phyloP scores from a whole-genome alignment of 345 rosid genomes.

The Cochlearia excelsa region DNA sequence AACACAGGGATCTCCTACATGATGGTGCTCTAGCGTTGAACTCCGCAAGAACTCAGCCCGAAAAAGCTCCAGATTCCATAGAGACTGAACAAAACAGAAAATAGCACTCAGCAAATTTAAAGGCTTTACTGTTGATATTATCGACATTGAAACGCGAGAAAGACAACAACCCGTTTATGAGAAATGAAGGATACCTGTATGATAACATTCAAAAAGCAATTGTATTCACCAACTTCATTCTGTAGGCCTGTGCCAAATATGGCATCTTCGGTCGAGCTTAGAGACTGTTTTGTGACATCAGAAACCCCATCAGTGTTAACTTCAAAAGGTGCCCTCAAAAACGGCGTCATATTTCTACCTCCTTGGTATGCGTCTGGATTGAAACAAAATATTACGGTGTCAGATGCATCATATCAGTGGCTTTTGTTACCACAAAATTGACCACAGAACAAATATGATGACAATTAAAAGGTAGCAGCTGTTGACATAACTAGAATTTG shows the following conservation, averaged over 20 bases:
- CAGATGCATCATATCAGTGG: constrained; percentile 15
- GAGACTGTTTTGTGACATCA: constrained; percentile 36
- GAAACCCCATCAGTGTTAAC: constrained; percentile 33
- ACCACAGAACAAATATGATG: constrained; percentile 12
- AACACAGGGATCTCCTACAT: constrained; percentile 95
- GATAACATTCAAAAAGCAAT: constrained; percentile 94
- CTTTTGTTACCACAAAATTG: constrained; percentile 8
- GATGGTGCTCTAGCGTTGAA: constrained; percentile 64
- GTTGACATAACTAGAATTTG: constrained; percentile 4
- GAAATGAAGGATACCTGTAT: constrained; percentile 62
- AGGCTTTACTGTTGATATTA: constrained; percentile 8
- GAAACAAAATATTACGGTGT: constrained; percentile 25
- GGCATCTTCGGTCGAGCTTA: constrained; percentile 40
- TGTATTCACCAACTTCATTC: constrained; percentile 95
- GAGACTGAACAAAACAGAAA: constrained; percentile 50
- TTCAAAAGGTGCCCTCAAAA: constrained; percentile 38
- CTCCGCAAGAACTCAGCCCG: constrained; percentile 77
- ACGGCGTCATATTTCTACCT: constrained; percentile 44
- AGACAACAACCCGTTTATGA: constrained; percentile 14
- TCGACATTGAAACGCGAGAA: constrained; percentile 1
- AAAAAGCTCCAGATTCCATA: constrained; percentile 86
- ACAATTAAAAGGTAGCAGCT: background rate
- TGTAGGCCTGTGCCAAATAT: constrained; percentile 77
- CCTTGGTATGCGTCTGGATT: constrained; percentile 64
- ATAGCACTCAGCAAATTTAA: constrained; percentile 8